Evolutionary conservation across 208 protist species (phyloP).

Genomic region (Zelonia costaricensis): DNA sequence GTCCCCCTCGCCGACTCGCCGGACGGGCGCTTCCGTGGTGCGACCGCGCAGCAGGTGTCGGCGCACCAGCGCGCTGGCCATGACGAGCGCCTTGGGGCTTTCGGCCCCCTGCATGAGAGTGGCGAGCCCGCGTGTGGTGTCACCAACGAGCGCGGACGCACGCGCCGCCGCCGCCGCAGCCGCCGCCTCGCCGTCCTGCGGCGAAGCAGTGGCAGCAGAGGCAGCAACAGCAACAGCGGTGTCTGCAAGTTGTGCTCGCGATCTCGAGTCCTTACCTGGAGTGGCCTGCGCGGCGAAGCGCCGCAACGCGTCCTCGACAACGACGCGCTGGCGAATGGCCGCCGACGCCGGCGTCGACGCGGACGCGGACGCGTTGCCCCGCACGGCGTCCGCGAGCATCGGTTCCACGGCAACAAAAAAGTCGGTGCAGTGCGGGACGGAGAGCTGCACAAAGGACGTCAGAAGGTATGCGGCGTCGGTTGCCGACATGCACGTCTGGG

Average conservation of each 20-base stretch:
- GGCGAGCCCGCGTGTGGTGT: neutral
- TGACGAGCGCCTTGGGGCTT: conserved; percentile 19
- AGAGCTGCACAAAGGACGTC: conserved; percentile 24
- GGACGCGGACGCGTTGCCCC: neutral
- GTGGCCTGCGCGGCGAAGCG: conserved; percentile 5
- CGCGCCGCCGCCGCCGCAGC: neutral
- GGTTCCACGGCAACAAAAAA: conserved; percentile 21
- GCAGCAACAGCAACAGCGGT: too few relatives aligned
- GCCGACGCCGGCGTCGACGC: neutral
- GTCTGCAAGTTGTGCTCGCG: too few relatives aligned
- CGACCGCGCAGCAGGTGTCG: conserved; percentile 3
- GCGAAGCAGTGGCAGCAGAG: too few relatives aligned
- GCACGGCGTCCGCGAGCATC: neutral
- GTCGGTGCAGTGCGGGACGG: conserved; percentile 11
- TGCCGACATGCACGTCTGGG: conserved; percentile 2
- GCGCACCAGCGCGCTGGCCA: conserved; percentile 17
- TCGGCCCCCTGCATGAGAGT: conserved; percentile 1
- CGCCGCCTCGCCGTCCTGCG: neutral
- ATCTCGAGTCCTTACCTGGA: too few relatives aligned
- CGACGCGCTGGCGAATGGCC: conserved; percentile 5
- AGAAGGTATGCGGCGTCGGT: conserved; percentile 17
- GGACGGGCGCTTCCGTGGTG: neutral
- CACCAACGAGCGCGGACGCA: conserved; percentile 1
- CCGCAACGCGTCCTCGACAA: neutral
- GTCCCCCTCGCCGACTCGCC: neutral